Conservation (phyloP, 2,329 filamentous ascomycete species). For the Cryphonectria nitschkei region DNA sequence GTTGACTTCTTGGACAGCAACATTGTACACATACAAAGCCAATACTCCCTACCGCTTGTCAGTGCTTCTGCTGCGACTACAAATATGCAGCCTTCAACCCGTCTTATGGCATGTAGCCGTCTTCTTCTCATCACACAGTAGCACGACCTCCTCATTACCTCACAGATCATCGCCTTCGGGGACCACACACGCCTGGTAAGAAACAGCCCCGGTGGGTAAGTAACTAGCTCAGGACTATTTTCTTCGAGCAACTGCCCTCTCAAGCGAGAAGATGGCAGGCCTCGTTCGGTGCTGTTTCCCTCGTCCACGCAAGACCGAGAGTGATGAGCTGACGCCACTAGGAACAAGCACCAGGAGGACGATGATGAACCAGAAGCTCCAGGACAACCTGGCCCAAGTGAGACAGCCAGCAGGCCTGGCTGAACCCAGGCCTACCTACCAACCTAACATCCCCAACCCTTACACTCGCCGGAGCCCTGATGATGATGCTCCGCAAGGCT, state of each 20-base stretch:
- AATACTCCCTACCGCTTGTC: not conserved
- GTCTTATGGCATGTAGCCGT: not conserved
- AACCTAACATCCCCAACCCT: not conserved
- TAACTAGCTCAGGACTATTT: not conserved
- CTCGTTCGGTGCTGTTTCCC: slow-evolving; percentile 8
- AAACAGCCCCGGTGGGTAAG: not conserved
- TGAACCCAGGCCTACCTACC: not conserved
- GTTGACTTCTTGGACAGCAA: not conserved
- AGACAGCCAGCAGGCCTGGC: not conserved
- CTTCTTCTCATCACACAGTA: not conserved
- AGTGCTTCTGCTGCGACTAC: not conserved
- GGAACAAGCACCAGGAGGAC: not conserved
- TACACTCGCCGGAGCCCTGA: slow-evolving; percentile 4
- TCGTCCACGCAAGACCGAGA: not conserved
- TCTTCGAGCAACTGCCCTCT: no score
- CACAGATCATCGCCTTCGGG: not conserved
- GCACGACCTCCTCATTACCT: not conserved
- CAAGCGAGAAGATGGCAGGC: not conserved
- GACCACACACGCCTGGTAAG: not conserved
- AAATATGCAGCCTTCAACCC: not conserved
- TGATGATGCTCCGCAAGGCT: slow-evolving; percentile 1
- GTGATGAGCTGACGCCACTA: not conserved
- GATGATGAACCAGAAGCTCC: not conserved
- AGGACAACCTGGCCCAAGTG: not conserved
- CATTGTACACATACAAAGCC: slow-evolving; percentile 1